phyloP scores from a whole-genome alignment of 352 stramenopile species.

The Phytophthora macrochlamydospora region DNA sequence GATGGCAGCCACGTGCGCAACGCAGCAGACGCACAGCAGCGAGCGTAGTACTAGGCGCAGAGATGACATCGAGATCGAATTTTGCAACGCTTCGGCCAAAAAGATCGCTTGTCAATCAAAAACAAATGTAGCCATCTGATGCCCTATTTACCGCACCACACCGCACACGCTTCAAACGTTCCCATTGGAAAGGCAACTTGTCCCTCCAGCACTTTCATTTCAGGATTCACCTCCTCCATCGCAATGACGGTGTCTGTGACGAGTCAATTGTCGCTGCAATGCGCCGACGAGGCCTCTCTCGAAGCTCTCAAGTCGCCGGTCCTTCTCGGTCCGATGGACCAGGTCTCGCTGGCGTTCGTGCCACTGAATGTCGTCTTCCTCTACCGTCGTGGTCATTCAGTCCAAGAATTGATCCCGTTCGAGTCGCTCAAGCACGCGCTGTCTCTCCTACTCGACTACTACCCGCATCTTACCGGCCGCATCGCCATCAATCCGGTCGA shows the following conservation, averaged over 20 bases:
- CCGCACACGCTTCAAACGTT: neutral
- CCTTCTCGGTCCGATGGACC: slow-evolving; percentile 25
- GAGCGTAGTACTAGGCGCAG: neutral
- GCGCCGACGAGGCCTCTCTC: slow-evolving; percentile 3
- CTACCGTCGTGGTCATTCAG: slow-evolving; percentile 4
- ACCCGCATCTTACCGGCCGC: slow-evolving; percentile 17
- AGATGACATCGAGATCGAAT: neutral
- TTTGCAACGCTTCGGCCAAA: neutral
- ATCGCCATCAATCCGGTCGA: slow-evolving; percentile 12
- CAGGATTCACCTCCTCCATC: neutral
- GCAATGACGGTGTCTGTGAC: slow-evolving; percentile 7
- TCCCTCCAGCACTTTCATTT: neutral
- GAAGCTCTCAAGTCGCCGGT: slow-evolving; percentile 8
- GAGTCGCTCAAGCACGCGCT: slow-evolving; percentile 3
- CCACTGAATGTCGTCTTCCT: slow-evolving; percentile 27
- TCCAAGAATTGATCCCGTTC: slow-evolving; percentile 12
- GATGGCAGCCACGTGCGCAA: slow-evolving; percentile 2
- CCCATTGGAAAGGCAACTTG: neutral
- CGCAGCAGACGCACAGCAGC: neutral
- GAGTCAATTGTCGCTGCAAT: slow-evolving; percentile 1
- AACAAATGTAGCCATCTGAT: neutral
- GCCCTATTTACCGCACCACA: neutral
- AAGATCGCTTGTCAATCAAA: slow-evolving; percentile 1
- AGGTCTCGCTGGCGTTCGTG: slow-evolving; percentile 18
- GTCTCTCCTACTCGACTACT: slow-evolving; percentile 16